Conservation (phyloP, 495 filamentous ascomycete species). For the Penicillium angulare region DNA sequence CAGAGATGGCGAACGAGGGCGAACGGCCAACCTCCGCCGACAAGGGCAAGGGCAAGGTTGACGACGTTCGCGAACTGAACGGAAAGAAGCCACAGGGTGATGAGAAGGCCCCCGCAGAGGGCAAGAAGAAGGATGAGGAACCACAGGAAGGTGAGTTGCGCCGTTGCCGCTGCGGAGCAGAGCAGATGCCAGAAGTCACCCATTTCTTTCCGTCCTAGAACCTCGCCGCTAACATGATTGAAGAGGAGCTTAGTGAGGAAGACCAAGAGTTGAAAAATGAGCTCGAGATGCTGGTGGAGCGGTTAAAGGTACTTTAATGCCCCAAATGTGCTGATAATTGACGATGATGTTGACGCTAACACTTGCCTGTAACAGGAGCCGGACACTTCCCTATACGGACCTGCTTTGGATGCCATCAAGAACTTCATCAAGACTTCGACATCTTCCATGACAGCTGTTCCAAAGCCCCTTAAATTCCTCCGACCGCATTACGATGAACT, state of each 20-base stretch:
- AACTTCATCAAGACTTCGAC: conserved; percentile 97
- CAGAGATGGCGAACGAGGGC: conserved; percentile 86
- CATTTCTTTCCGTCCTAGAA: background rate
- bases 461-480: conserved; percentile 97
- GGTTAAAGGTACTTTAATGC: conserved; percentile 70
- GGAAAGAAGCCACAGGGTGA: conserved; percentile 64
- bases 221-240: conserved; percentile 11
- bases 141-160: conserved; percentile 53
- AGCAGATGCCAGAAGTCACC: conserved; percentile 9
- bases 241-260: conserved; percentile 93
- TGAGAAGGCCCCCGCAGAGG: conserved; percentile 68
- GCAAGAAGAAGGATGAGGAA: conserved; percentile 70
- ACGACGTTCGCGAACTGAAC: conserved; percentile 57
- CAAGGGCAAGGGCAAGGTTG: conserved; percentile 94
- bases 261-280: conserved; percentile 97
- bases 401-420: conserved; percentile 92
- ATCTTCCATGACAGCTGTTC: conserved; percentile 98
- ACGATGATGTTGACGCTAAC: conserved; percentile 28
- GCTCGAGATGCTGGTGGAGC: conserved; percentile 96
- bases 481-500: conserved; percentile 91
- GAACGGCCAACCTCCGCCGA: conserved; percentile 79
- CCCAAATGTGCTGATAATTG: background rate
- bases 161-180: conserved; percentile 5
- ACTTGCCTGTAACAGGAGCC: conserved; percentile 60
- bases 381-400: conserved; percentile 83